Percentiles rank a stretch among this genome's conserved stretches.
Conservation (phyloP, 2,329 filamentous ascomycete species). For the Pseudopithomyces maydicus region DNA sequence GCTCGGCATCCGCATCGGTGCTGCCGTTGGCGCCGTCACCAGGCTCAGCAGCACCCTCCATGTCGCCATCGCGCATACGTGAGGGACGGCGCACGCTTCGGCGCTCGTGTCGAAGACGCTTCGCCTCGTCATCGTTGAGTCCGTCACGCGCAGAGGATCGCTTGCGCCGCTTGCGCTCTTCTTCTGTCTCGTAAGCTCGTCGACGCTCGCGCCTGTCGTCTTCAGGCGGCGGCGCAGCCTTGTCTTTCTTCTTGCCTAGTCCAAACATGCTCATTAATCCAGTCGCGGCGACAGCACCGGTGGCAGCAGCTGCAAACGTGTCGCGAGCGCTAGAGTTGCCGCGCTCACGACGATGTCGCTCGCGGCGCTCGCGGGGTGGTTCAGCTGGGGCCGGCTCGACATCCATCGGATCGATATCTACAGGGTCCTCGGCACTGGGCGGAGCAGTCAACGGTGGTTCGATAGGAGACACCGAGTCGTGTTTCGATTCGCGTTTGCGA, state of each 20-base stretch:
- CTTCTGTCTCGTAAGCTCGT: conserved; percentile 43
- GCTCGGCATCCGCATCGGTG: conserved; percentile 39
- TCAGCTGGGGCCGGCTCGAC: conserved; percentile 55
- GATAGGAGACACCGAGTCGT: conserved; percentile 41
- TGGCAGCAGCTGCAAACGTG: conserved; percentile 36
- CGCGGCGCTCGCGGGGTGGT: conserved; percentile 48
- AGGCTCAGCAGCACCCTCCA: conserved; percentile 12
- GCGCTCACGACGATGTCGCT: conserved; percentile 53
- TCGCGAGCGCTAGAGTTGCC: conserved; percentile 68
- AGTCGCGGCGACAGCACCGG: conserved; percentile 50
- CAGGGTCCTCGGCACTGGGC: conserved; percentile 50
- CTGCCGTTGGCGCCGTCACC: conserved; percentile 33
- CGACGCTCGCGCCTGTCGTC: conserved; percentile 40
- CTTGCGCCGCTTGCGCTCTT: conserved; percentile 44
- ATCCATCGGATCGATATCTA: conserved; percentile 47
- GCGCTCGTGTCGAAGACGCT: conserved; percentile 42
- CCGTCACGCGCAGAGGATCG: conserved; percentile 41
- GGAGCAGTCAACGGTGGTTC: conserved; percentile 44
- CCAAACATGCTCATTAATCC: conserved; percentile 62
- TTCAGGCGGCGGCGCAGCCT: conserved; percentile 25
- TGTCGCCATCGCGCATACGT: conserved; percentile 29
- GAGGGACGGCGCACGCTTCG: conserved; percentile 38
- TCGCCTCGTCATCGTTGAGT: conserved; percentile 44
- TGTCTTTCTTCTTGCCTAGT: conserved; percentile 41
- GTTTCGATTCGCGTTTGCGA: conserved; percentile 50